Conservation (phyloP, 768 basidiomycete genomes). For the Russula foetens region DNA sequence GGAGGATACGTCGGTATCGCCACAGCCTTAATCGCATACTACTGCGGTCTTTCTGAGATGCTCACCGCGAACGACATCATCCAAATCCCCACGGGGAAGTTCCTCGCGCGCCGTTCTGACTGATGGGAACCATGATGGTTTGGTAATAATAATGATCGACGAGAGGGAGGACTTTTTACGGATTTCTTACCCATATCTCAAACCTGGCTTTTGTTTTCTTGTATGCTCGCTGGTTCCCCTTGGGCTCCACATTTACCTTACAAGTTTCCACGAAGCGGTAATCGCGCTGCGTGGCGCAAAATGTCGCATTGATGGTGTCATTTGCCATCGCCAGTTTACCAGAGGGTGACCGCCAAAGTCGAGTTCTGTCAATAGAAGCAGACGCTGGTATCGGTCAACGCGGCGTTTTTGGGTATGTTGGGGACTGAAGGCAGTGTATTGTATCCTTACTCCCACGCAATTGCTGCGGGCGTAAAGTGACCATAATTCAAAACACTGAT, state of each 20-base stretch:
- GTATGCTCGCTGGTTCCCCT: no score
- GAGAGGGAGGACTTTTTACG: not conserved
- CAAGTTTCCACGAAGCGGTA: no score
- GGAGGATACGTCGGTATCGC: constrained; percentile 35
- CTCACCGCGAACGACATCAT: constrained; percentile 33
- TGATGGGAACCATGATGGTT: not conserved
- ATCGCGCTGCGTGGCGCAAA: no score
- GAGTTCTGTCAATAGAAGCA: not conserved
- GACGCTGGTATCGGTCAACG: no score
- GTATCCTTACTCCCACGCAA: no score
- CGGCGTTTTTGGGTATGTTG: no score
- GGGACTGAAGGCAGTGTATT: no score
- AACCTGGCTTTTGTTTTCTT: not conserved
- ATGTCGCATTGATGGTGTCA: no score
- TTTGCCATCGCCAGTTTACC: not conserved
- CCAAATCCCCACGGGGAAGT: constrained; percentile 33
- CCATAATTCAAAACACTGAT: no score
- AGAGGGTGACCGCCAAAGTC: not conserved
- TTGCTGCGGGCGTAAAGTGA: no score
- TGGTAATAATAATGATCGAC: not conserved
- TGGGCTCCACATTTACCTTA: no score
- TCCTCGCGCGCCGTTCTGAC: not conserved
- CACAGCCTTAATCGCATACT: constrained; percentile 43
- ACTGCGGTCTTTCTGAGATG: constrained; percentile 36
- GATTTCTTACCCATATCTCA: not conserved